Evolutionary conservation across 176 grass and related monocot species (phyloP).

Genomic region (Cymbopogon citratus): DNA sequence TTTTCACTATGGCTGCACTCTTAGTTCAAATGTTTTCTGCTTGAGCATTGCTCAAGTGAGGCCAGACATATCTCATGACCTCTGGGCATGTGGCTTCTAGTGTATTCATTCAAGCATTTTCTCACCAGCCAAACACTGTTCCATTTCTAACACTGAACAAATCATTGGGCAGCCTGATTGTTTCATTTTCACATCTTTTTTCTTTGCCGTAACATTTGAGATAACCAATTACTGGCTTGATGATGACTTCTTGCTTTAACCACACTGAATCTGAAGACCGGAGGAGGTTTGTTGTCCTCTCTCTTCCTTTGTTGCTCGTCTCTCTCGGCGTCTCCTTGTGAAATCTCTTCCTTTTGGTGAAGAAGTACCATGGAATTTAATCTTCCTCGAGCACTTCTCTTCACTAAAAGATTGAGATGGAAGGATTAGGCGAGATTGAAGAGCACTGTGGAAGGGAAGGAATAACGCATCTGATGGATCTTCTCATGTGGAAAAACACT

Average conservation of each 20-base stretch:
- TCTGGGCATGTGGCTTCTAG: background rate
- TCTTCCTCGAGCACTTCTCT: background rate
- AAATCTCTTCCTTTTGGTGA: conserved; percentile 13
- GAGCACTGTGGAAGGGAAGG: background rate
- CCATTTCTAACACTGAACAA: background rate
- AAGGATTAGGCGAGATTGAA: background rate
- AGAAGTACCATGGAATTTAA: background rate
- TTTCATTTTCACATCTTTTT: background rate
- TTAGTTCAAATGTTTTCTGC: background rate
- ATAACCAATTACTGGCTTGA: background rate
- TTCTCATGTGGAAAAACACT: conserved; percentile 26
- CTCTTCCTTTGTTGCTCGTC: background rate
- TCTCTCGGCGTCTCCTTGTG: conserved; percentile 1
- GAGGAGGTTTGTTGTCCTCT: background rate
- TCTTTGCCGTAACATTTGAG: background rate
- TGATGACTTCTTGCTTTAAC: conserved; percentile 37
- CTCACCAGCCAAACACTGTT: background rate
- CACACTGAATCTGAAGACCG: conserved; percentile 19
- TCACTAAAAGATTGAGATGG: conserved; percentile 13
- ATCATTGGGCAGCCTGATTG: background rate
- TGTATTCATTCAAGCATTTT: background rate
- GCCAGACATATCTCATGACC: background rate
- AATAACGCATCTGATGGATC: conserved; percentile 16
- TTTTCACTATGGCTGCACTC: background rate
- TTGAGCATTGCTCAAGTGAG: background rate